phyloP scores from a whole-genome alignment of 2,329 filamentous ascomycete genomes.

The Neonectria magnoliae region DNA sequence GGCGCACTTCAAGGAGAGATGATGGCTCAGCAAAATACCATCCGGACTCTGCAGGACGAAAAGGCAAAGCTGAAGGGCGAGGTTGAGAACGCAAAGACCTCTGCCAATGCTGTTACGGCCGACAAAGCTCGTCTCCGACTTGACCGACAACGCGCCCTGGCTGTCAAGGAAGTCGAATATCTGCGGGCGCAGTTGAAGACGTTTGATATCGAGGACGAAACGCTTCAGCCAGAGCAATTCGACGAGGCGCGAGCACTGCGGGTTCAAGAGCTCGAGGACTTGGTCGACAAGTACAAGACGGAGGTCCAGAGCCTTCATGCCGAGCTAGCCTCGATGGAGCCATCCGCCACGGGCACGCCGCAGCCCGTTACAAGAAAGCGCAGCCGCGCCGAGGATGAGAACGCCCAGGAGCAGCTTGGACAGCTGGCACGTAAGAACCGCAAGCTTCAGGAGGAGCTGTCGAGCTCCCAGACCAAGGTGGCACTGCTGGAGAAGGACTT shows the following conservation, averaged over 20 bases:
- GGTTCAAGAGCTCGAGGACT: conserved; percentile 82
- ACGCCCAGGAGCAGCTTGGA: conserved; percentile 77
- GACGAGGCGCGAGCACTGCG: conserved; percentile 80
- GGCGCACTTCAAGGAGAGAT: conserved; percentile 84
- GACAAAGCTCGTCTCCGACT: conserved; percentile 79
- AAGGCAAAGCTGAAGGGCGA: conserved; percentile 72
- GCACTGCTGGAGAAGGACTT: conserved; percentile 80
- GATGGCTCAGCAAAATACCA: conserved; percentile 77
- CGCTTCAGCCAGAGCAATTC: conserved; percentile 82
- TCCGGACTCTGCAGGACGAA: conserved; percentile 77
- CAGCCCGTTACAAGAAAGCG: conserved; percentile 68
- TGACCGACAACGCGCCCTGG: conserved; percentile 85
- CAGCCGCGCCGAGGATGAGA: conserved; percentile 67
- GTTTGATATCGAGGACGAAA: conserved; percentile 87
- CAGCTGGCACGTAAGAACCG: conserved; percentile 89
- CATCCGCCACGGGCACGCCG: conserved; percentile 48
- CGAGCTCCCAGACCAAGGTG: conserved; percentile 74
- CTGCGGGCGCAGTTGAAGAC: conserved; percentile 91
- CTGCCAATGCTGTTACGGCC: conserved; percentile 56
- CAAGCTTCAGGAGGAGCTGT: conserved; percentile 81
- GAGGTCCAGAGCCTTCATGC: conserved; percentile 80
- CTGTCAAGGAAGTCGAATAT: conserved; percentile 93
- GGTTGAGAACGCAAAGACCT: conserved; percentile 73
- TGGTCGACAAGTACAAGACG: conserved; percentile 85
- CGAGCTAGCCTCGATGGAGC: conserved; percentile 76